Evolutionary conservation across 306 rosid genomes (phyloP), one percentile per base, ranked within the genome.

Genomic region (Rosa rugosa): DNA sequence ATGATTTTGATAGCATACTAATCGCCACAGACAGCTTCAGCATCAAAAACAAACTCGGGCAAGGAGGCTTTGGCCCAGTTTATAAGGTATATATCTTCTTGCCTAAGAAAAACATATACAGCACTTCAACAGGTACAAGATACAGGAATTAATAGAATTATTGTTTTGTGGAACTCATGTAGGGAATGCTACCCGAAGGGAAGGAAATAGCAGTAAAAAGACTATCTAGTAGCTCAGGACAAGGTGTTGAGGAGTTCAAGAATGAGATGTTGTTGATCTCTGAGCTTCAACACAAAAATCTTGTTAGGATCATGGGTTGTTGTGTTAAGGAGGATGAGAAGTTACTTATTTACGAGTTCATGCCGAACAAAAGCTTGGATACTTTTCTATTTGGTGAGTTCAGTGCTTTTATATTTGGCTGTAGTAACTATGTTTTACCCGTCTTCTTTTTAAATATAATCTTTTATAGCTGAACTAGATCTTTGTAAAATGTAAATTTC

Each of bases 141-240:
- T 8, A n/a, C 5, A 20, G 36, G 34, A 9, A 9, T 56, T 31
- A 31, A 20, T 18, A 18, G 31, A 56, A n/a, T 10, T 81, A 4
- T 70, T 87, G 5, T 71, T 0, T 66, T 75, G 0, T 66, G 77
- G 60, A 80, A 78, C 17, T 80, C 78, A 80, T 77, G 40, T 36
- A 20, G 73, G 72, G 78, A 3, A 80, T 14, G 23, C 31, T 20
- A 77, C 7, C 65, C 0, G 8, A 73, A 23, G 78, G 83, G 54
- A 27, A 73, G 44, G 56, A 47, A 0, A 64, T 80, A 20, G 83
- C 83, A 0, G 78, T 80, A 38, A 80, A 80, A 49, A 72, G 68
- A 44, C 77, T 27, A 17, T 81, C 13, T 60, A 85, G 86, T 82
- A 78, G 50, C 1, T 83, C 88, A 78, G 72, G 73, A 8, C 83